phyloP scores from a whole-genome alignment of 2,329 filamentous ascomycete genomes.

The Fusarium pininemorale region DNA sequence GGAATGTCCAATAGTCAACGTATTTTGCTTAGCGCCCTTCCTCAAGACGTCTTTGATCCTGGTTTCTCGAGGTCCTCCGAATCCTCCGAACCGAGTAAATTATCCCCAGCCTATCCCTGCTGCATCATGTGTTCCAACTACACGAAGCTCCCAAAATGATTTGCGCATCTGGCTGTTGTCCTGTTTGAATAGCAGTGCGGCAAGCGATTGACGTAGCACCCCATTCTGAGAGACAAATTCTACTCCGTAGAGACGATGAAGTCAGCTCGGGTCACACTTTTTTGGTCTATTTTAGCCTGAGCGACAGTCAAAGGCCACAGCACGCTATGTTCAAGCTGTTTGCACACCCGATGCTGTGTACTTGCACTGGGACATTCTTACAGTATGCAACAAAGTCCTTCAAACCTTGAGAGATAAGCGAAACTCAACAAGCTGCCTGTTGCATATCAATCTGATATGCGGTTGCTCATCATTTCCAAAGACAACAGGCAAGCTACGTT shows the following conservation, averaged over 20 bases:
- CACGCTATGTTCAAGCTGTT: neutral
- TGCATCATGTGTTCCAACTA: conserved; percentile 7
- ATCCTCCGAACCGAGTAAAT: conserved; percentile 27
- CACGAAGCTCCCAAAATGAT: conserved; percentile 7
- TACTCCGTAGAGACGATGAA: neutral
- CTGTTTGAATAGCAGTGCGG: neutral
- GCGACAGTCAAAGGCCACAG: neutral
- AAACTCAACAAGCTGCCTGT: conserved; percentile 1
- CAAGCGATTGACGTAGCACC: neutral
- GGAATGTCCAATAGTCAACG: conserved; percentile 24
- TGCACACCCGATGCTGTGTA: neutral
- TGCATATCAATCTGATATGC: neutral
- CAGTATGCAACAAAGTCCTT: neutral
- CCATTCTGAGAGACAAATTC: neutral
- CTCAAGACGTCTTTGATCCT: conserved; percentile 25
- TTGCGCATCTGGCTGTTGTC: neutral
- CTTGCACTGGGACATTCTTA: neutral
- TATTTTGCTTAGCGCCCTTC: conserved; percentile 25
- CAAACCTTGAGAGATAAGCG: conserved; percentile 15
- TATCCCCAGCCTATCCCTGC: conserved; percentile 5
- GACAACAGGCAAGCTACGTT: neutral
- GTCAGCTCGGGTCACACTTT: neutral
- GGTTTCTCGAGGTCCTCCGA: conserved; percentile 18
- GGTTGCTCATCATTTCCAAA: neutral
- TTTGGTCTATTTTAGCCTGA: neutral